Evolutionary conservation across 257 asterid species (phyloP), one percentile per base, ranked within the genome.

Genomic region (Striga asiatica): DNA sequence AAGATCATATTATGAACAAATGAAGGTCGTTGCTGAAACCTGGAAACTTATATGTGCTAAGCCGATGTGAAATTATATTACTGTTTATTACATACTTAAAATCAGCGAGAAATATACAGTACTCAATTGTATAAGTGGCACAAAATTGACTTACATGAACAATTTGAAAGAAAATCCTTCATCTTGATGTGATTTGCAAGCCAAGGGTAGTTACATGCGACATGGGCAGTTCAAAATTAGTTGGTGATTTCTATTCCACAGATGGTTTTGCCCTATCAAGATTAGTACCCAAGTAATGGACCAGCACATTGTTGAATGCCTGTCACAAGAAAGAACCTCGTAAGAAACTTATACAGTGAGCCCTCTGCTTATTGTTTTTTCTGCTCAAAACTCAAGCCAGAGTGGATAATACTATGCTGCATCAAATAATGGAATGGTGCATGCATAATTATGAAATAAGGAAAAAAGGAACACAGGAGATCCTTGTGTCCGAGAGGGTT

Each of bases 231-330:
- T 56, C 61, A 13, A 58, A 39, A 48, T 63, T 20, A 31, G 71
- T 31, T 60, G 9, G 64, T 43, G 59, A 68, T 50, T 58, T 77
- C 71, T 70, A 73, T 75, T 69, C 64, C 66, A 41, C 64, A 18
- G 24, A 66, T 46, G 69, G 74, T 60, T 80, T 71, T 31, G 70
- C 66, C 55, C 71, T 76, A 65, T 70, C 79, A 54, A 68, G 63
- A 50, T 76, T 68, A 54, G 81, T 38, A 66, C 88, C 84, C 84
- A 85, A 56, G 71, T 79, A 76, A 56, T 74, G 88, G 60, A 65
- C 84, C 66, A 84, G 76, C 72, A 82, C 93, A 65, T 82, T 79
- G 67, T 76, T 75, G 79, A 79, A 88, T 56, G 76, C 89, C 80
- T 81, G 85, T 63, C 14, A 42, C 52, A 32, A 53, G 48, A 74